Conservation (phyloP, 2,329 filamentous ascomycete genomes). For the Pyrenophora graminea region DNA sequence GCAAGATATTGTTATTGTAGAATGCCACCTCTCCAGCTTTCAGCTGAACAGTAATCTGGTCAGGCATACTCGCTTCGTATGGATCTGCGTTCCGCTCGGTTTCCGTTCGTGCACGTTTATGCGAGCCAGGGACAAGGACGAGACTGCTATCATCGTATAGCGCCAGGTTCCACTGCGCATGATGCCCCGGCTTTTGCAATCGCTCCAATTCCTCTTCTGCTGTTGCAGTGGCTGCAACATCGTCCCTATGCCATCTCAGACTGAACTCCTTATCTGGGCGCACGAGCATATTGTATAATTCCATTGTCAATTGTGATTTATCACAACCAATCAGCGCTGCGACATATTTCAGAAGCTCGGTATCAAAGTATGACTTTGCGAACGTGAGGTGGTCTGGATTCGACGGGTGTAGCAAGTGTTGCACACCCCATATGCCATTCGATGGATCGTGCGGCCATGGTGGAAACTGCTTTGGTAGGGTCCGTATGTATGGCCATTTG, state of each 20-base stretch:
- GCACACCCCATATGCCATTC: constrained; percentile 83
- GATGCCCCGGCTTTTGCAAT: constrained; percentile 65
- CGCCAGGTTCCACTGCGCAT: constrained; percentile 87
- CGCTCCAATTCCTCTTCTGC: constrained; percentile 68
- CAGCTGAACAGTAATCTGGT: constrained; percentile 68
- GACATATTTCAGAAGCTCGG: constrained; percentile 65
- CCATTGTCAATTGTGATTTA: constrained; percentile 72
- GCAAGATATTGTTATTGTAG: constrained; percentile 88
- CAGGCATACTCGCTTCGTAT: constrained; percentile 64
- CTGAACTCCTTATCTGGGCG: constrained; percentile 72
- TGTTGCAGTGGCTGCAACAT: constrained; percentile 69
- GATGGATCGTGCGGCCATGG: constrained; percentile 70
- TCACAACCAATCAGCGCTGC: constrained; percentile 63
- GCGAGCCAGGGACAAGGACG: constrained; percentile 77
- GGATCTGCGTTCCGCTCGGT: constrained; percentile 69
- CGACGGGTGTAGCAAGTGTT: constrained; percentile 78
- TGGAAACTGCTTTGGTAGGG: constrained; percentile 87
- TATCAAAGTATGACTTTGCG: constrained; percentile 72
- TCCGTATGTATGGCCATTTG: constrained; percentile 79
- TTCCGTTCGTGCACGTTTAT: constrained; percentile 71
- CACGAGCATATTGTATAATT: constrained; percentile 85
- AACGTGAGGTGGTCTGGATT: constrained; percentile 67
- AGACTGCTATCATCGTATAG: constrained; percentile 73
- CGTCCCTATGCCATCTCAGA: constrained; percentile 84
- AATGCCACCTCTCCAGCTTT: constrained; percentile 79